Evolutionary conservation across 345 rosid species (phyloP).

Genomic region (Eucalyptus virginea): DNA sequence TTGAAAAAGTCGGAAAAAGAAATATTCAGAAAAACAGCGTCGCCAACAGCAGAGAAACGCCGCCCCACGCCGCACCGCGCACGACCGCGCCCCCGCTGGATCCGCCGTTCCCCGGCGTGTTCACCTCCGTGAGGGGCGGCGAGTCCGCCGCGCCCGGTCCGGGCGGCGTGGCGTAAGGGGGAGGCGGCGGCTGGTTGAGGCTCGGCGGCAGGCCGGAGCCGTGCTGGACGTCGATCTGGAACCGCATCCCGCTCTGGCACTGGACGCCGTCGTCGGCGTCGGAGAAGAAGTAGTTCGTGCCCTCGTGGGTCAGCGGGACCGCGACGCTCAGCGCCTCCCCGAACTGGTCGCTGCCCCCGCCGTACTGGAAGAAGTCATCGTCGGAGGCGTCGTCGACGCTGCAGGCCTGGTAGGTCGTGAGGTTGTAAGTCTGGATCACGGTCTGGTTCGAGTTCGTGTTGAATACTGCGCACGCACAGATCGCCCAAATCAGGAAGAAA

Average conservation of each 20-base stretch:
- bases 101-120: constrained; percentile 6
- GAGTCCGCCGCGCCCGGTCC: constrained; percentile 11
- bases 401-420: constrained; percentile 34
- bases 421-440: constrained; percentile 47
- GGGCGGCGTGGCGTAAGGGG: constrained; percentile 38
- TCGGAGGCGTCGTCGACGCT: constrained; percentile 21
- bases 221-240: constrained; percentile 34
- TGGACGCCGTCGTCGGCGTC: constrained; percentile 36
- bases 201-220: constrained; percentile 57
- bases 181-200: constrained; percentile 67
- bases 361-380: constrained; percentile 25
- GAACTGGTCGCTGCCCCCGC: constrained; percentile 20
- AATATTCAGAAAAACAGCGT: neutral
- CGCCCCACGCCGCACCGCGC: neutral
- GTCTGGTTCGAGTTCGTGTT: constrained; percentile 41
- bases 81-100: neutral
- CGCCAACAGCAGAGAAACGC: neutral
- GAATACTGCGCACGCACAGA: constrained; percentile 20
- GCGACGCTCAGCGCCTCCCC: constrained; percentile 15
- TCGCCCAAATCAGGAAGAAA: neutral
- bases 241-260: constrained; percentile 47
- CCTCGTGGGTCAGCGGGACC: constrained; percentile 36
- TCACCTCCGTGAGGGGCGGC: constrained; percentile 16
- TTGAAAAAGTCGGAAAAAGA: neutral
- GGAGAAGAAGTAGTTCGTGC: constrained; percentile 50